A percentile compares a stretch with the other conserved stretches of the same genome.
Evolutionary conservation across 176 grass and related monocot genomes (phyloP).

Genomic region (Carex littledalei): DNA sequence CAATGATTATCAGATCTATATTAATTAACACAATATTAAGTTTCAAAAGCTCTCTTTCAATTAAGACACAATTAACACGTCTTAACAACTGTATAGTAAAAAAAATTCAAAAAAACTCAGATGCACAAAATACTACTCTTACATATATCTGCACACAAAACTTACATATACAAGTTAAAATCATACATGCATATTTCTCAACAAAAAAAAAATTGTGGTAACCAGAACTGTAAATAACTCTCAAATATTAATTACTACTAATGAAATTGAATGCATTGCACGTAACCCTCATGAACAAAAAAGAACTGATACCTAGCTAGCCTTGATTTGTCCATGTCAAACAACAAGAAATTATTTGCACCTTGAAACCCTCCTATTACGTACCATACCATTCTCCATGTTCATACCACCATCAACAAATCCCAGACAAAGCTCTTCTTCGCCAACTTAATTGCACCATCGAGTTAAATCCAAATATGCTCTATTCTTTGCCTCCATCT

Average conservation of each 20-base stretch:
- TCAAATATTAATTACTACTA: background rate
- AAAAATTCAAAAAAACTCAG: background rate
- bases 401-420: constrained; percentile 27
- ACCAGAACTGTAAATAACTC: background rate
- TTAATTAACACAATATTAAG: background rate
- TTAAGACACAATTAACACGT: background rate
- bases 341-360: constrained; percentile 42
- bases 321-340: constrained; percentile 35
- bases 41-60: background rate
- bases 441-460: constrained; percentile 15
- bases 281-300: background rate
- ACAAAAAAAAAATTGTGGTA: background rate
- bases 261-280: constrained; percentile 34
- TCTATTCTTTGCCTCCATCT: constrained; percentile 20
- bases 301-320: constrained; percentile 30
- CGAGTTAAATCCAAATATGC: constrained; percentile 25
- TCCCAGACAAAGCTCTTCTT: constrained; percentile 26
- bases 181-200: background rate
- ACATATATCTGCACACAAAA: background rate
- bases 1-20: background rate
- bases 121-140: background rate
- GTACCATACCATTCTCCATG: constrained; percentile 23
- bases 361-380: constrained; percentile 35
- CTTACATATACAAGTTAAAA: background rate
- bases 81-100: background rate